These are phyloP conservation scores for Boletellus sp. DNA, from an alignment of 768 basidiomycete species.

Conservation along the genomic window DNA sequence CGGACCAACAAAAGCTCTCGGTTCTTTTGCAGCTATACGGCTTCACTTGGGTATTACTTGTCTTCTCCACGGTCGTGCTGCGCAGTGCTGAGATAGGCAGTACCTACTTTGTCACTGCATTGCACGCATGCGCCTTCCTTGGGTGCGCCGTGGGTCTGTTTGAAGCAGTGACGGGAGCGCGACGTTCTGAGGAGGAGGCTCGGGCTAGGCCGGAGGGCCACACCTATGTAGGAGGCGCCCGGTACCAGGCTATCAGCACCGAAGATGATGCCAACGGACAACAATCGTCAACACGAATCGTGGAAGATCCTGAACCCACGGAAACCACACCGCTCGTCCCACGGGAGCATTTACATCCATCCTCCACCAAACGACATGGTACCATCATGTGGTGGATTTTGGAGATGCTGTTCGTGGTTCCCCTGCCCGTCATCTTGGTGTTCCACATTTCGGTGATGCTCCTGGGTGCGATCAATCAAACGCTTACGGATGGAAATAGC, in stretches of 20 bases:
- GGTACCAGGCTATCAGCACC: constrained; percentile 26
- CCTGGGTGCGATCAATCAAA: constrained; percentile 50
- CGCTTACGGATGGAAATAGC: constrained; percentile 58
- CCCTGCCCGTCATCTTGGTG: constrained; percentile 50
- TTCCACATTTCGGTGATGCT: constrained; percentile 48
- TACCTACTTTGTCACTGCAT: constrained; percentile 54
- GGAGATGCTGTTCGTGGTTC: constrained; percentile 53
- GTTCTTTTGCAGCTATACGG: constrained; percentile 52
- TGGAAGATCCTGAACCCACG: constrained; percentile 42
- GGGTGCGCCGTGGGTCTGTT: constrained; percentile 38
- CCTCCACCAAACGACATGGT: constrained; percentile 11
- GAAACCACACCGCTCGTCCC: constrained; percentile 57
- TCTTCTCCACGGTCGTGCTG: constrained; percentile 46
- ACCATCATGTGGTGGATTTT: constrained; percentile 52
- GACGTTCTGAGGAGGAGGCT: constrained; percentile 7
- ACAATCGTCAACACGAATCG: constrained; percentile 16
- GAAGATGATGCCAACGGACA: constrained; percentile 18
- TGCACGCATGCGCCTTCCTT: constrained; percentile 46
- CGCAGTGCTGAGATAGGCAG: constrained; percentile 44
- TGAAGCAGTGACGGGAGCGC: constrained; percentile 31
- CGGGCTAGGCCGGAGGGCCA: constrained; percentile 1
- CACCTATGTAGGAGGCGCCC: constrained; percentile 13
- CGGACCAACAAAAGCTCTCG: constrained; percentile 47
- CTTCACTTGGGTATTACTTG: constrained; percentile 57
- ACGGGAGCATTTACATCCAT: constrained; percentile 22